Evolutionary conservation across 2,329 filamentous ascomycete species (phyloP).

Genomic region (Clonostachys chloroleuca): DNA sequence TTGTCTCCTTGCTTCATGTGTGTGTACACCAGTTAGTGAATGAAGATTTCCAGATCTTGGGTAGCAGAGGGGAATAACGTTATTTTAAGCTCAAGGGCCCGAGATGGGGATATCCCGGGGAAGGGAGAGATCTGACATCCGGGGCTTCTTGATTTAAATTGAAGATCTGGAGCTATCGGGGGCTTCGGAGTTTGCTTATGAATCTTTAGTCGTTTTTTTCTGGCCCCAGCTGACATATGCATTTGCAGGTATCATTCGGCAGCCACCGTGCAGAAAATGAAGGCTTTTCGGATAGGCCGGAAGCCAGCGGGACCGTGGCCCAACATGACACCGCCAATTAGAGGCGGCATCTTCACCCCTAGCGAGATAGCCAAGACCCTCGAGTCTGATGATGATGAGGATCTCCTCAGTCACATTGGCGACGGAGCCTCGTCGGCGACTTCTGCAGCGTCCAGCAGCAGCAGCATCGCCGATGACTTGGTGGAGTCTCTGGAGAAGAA

Average conservation of each 20-base stretch:
- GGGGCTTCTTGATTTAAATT: too few species aligned
- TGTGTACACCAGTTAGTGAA: too few species aligned
- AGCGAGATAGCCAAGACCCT: too few species aligned
- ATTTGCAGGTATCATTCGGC: conserved; percentile 49
- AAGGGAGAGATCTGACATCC: too few species aligned
- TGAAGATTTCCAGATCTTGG: too few species aligned
- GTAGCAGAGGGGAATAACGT: too few species aligned
- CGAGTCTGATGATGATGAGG: too few species aligned
- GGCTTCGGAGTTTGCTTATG: background rate
- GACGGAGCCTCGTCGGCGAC: background rate
- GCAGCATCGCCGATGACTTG: background rate
- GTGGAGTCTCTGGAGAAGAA: background rate
- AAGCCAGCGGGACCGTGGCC: conserved; percentile 48
- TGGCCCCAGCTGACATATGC: background rate
- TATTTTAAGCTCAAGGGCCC: too few species aligned
- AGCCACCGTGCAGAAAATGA: conserved; percentile 50
- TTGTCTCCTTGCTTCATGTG: too few species aligned
- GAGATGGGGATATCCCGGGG: too few species aligned
- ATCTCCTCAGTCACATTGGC: too few species aligned
- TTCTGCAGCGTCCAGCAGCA: background rate
- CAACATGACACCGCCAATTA: conserved; percentile 56
- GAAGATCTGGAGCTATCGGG: background rate
- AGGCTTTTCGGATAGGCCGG: conserved; percentile 55
- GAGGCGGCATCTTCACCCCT: conserved; percentile 25
- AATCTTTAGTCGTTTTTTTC: background rate